Evolutionary conservation across 352 stramenopile species (phyloP).

Genomic region (Saprolegnia parasitica): DNA sequence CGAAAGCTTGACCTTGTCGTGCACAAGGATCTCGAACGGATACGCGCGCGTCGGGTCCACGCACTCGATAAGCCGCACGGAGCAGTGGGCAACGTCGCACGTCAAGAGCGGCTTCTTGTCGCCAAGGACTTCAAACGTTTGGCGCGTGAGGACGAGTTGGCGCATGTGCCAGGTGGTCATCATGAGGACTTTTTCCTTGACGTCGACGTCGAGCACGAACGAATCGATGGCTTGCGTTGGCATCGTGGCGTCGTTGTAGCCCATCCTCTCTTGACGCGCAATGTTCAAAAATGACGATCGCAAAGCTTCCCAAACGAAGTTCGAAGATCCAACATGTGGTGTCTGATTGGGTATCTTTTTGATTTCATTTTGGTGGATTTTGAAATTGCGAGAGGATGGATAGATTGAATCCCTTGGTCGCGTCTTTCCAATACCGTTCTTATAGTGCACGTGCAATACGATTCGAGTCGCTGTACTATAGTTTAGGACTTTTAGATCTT

Average conservation of each 20-base stretch:
- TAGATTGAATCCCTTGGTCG: no score
- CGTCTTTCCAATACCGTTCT: no score
- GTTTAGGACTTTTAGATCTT: no score
- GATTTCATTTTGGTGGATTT: neutral
- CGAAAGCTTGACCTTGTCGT: slow-evolving; percentile 4
- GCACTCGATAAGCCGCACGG: neutral
- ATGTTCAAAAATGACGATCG: neutral
- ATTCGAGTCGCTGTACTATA: no score
- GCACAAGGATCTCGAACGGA: slow-evolving; percentile 3
- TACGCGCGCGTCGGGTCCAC: neutral
- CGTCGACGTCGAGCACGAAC: neutral
- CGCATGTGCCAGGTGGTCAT: neutral
- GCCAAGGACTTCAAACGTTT: neutral
- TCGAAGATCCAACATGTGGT: neutral
- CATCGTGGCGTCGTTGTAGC: no score
- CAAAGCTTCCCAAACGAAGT: neutral
- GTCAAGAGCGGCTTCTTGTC: neutral
- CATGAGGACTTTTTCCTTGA: neutral
- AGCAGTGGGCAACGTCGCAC: neutral
- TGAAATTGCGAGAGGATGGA: no score
- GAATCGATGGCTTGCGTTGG: neutral
- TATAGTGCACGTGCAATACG: no score
- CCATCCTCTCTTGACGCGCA: no score
- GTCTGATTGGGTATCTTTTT: neutral
- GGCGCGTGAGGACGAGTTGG: neutral